Base-by-base conservation (phyloP, 2,329 filamentous ascomycete species). In the Aspergillus ochraceus region DNA sequence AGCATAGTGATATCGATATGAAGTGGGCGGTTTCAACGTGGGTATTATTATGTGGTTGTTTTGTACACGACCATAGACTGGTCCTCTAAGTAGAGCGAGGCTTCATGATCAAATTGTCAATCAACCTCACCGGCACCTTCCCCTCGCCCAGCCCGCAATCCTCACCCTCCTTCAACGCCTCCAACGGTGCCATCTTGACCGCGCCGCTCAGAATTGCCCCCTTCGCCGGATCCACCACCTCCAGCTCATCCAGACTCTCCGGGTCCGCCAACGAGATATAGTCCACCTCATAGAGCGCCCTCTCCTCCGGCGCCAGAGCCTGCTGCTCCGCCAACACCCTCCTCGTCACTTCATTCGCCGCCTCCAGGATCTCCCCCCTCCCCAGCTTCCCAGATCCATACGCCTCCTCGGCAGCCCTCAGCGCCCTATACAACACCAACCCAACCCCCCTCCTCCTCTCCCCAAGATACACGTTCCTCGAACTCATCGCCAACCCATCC, bases 251-350 rank as follows among this genome's bases (percentile, higher is more conserved):
- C 79, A 99, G 86, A 0, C 88, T 90, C 9, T 91, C 87, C 1
- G 92, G 90, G 69, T 98, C 92, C 0, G 94, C 90, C 26, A 99
- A 82, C 17, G 92, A 96, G 58, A 99, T 86, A 74, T 99, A 99
- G 74, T 98, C 94, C 9, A 97, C 83, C 72, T 96, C 90, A 62
- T 92, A 95, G 54, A 81, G 78, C 3, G 88, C 90, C 52, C 92
- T 82, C 71, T 90, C 78, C 32, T 78, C 76, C 0, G 87, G 84
- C 1, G 78, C 71, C 58, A 93, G 73, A 11, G 79, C 79, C 62
- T 83, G 80, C 75, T 97, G 92, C 70, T 85, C 83, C 17, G 81
- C 76, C 36, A 87, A 75, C 14, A 85, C 80, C 3, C 77, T 70
- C 17, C 83, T 78, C 1, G 87, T 76, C 2, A 94, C 81, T 32